phyloP scores from a whole-genome alignment of 805 yeast genomes.

The Sungouiozyma ichnusensis region DNA sequence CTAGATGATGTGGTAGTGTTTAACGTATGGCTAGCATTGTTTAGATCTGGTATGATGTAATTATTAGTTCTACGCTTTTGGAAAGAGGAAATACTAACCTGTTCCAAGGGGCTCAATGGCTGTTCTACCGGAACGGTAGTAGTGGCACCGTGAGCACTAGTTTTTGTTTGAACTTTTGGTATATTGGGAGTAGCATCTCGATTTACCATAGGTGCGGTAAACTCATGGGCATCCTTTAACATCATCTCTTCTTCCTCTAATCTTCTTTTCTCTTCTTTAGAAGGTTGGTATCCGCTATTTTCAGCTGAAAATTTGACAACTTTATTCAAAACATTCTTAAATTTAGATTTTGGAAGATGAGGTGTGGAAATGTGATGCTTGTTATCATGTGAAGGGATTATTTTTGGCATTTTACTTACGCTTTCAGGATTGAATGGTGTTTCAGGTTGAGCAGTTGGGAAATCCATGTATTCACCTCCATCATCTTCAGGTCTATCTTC shows the following conservation, averaged over 20 bases:
- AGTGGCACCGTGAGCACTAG: slow-evolving; percentile 10
- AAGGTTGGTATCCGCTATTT: slow-evolving; percentile 26
- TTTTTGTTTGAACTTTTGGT: background rate
- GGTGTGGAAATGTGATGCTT: background rate
- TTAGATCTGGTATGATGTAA: background rate
- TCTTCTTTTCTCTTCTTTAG: slow-evolving; percentile 10
- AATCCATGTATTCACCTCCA: background rate
- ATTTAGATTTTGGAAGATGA: slow-evolving; percentile 9
- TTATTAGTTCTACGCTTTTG: slow-evolving; percentile 3
- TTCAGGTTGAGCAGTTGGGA: slow-evolving; percentile 3
- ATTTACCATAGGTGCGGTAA: background rate
- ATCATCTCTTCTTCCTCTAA: slow-evolving; percentile 3
- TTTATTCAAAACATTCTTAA: slow-evolving; percentile 21
- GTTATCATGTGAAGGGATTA: background rate
- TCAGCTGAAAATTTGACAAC: slow-evolving; percentile 27
- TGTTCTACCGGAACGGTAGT: slow-evolving; percentile 12
- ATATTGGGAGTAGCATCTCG: slow-evolving; percentile 1
- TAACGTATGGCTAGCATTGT: slow-evolving; percentile 1
- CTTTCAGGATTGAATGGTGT: slow-evolving; percentile 2
- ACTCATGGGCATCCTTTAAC: background rate
- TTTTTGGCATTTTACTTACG: slow-evolving; percentile 1
- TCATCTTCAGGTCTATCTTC: background rate
- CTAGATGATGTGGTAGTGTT: slow-evolving; percentile 6
- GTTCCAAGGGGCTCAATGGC: slow-evolving; percentile 4
- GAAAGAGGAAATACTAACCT: slow-evolving; percentile 8